These are phyloP conservation scores for Stagonosporopsis chrysanthemi DNA, from an alignment of 2,329 filamentous ascomycete genomes.

Conservation along the genomic window DNA sequence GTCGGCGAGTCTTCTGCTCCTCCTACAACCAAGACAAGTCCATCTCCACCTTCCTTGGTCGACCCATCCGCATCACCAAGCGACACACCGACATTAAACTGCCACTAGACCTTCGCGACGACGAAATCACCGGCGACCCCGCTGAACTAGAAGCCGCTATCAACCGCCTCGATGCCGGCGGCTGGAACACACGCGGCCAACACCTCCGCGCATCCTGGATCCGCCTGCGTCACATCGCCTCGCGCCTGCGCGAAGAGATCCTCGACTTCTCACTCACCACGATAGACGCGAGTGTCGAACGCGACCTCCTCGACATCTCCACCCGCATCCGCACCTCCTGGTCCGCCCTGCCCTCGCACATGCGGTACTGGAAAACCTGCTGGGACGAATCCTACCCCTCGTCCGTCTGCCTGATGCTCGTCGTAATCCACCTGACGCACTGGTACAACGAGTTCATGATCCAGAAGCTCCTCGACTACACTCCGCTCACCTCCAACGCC, in stretches of 20 bases:
- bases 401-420: conserved; percentile 45
- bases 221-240: conserved; percentile 35
- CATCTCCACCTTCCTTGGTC: conserved; percentile 46
- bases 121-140: conserved; percentile 35
- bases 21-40: conserved; percentile 44
- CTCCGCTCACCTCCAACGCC: conserved; percentile 32
- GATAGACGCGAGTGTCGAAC: conserved; percentile 29
- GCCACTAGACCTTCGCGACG: conserved; percentile 42
- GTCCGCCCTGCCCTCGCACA: conserved; percentile 37
- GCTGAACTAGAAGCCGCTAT: conserved; percentile 26
- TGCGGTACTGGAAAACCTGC: conserved; percentile 41
- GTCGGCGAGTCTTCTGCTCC: conserved; percentile 39
- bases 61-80: conserved; percentile 42
- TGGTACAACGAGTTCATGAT: conserved; percentile 49
- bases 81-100: conserved; percentile 40
- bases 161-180: conserved; percentile 32
- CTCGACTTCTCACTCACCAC: conserved; percentile 38
- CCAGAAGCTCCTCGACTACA: conserved; percentile 41
- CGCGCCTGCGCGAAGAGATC: conserved; percentile 43
- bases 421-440: conserved; percentile 42
- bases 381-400: conserved; percentile 39
- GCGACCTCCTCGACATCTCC: conserved; percentile 41
- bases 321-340: conserved; percentile 37
- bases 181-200: conserved; percentile 51
- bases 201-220: conserved; percentile 41